Conservation (phyloP, 352 stramenopile genomes). For the Globisporangium parvum region DNA sequence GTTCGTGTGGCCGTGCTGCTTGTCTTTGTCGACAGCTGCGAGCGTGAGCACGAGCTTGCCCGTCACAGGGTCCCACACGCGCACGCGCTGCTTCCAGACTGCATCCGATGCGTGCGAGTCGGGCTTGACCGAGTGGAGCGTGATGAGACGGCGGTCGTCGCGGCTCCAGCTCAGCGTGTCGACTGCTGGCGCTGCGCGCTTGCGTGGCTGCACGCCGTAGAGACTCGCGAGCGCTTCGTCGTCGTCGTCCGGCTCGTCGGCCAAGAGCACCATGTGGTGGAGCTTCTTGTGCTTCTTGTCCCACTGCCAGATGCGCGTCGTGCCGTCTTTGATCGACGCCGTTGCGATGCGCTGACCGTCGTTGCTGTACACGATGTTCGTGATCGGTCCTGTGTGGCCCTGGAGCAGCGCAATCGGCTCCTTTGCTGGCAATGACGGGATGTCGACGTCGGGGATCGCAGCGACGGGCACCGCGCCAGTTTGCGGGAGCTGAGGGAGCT, state of each 20-base stretch:
- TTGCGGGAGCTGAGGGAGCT: constrained; percentile 47
- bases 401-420: constrained; percentile 63
- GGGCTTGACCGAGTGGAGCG: constrained; percentile 62
- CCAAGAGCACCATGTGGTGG: constrained; percentile 39
- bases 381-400: constrained; percentile 91
- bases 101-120: constrained; percentile 35
- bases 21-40: constrained; percentile 45
- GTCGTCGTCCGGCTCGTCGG: constrained; percentile 34
- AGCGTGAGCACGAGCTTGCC: constrained; percentile 58
- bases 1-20: constrained; percentile 68
- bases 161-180: constrained; percentile 64
- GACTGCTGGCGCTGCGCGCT: constrained; percentile 37
- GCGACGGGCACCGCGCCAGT: constrained; percentile 27
- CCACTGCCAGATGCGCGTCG: constrained; percentile 61
- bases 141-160: constrained; percentile 56
- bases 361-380: constrained; percentile 91
- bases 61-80: constrained; percentile 52
- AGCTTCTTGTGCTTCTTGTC: constrained; percentile 57
- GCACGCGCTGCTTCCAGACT: constrained; percentile 57
- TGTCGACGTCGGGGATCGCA: constrained; percentile 39
- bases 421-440: constrained; percentile 32
- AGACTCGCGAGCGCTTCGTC: constrained; percentile 32
- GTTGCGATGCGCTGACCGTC: constrained; percentile 89
- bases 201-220: constrained; percentile 38
- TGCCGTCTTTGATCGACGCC: constrained; percentile 92